Evolutionary conservation across 257 asterid species (phyloP).

Genomic region (Solanum sitiens): DNA sequence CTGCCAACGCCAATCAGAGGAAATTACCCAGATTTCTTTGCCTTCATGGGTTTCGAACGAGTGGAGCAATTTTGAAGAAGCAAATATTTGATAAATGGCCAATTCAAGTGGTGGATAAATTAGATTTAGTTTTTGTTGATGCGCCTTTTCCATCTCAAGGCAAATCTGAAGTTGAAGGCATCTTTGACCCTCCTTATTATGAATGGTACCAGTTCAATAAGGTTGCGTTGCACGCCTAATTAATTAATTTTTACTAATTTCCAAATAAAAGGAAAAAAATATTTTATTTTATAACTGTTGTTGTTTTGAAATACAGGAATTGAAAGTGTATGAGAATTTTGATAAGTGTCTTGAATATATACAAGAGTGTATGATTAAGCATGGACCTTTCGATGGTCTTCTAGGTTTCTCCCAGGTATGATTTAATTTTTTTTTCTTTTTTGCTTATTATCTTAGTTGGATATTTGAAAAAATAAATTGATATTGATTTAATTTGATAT

Average conservation of each 20-base stretch:
- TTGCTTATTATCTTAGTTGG: neutral
- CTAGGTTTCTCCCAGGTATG: constrained; percentile 92
- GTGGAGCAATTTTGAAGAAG: constrained; percentile 59
- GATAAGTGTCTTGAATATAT: constrained; percentile 50
- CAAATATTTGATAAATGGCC: constrained; percentile 76
- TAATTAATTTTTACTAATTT: neutral
- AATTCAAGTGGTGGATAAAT: constrained; percentile 37
- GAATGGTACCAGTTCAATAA: constrained; percentile 94
- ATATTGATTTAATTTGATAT: too few relatives aligned
- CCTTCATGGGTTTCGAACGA: constrained; percentile 88
- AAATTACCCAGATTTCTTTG: constrained; percentile 57
- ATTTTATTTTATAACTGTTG: neutral
- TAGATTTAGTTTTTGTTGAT: constrained; percentile 75
- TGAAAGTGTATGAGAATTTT: constrained; percentile 48
- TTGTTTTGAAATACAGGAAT: constrained; percentile 40
- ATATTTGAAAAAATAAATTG: neutral
- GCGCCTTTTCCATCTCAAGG: constrained; percentile 73
- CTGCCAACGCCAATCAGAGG: constrained; percentile 9
- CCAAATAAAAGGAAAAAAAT: neutral
- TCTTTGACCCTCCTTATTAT: constrained; percentile 88
- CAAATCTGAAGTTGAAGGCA: constrained; percentile 84
- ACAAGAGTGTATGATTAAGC: constrained; percentile 23
- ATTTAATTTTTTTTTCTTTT: neutral
- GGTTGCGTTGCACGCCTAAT: constrained; percentile 17
- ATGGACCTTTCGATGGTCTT: constrained; percentile 92